Conservation (phyloP, 2,329 filamentous ascomycete species). For the Monosporascus sp. region DNA sequence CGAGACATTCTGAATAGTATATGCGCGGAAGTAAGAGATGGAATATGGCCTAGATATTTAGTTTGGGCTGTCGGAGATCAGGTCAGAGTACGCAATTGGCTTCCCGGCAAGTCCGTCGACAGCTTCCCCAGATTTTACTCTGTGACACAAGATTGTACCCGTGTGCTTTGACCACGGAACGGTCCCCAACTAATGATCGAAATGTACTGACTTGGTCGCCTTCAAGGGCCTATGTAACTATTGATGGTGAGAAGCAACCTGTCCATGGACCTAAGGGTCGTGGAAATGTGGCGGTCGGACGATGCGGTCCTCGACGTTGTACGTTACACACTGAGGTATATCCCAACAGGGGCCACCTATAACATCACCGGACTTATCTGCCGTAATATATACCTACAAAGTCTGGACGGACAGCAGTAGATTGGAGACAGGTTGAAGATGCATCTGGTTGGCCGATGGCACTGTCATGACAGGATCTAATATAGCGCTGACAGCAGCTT, state of each 20-base stretch:
- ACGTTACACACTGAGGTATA: background rate
- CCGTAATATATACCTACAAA: background rate
- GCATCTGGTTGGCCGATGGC: background rate
- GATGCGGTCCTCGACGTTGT: background rate
- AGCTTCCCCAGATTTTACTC: background rate
- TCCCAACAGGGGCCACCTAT: background rate
- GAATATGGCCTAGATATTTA: background rate
- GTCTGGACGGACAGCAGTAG: background rate
- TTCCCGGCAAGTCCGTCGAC: background rate
- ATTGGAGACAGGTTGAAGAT: background rate
- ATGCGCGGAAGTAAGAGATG: too few relatives aligned
- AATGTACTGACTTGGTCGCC: too few relatives aligned
- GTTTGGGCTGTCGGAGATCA: background rate
- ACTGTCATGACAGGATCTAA: background rate
- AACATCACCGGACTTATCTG: background rate
- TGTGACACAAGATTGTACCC: background rate
- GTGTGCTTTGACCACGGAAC: background rate
- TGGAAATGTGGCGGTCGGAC: background rate
- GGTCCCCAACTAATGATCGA: background rate
- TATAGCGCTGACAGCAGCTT: background rate
- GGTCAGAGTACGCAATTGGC: background rate
- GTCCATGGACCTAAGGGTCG: background rate
- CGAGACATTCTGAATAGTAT: too few relatives aligned
- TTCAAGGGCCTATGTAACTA: background rate
- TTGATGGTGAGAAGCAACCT: background rate